A percentile compares a stretch with the other conserved stretches of the same genome.
These are phyloP conservation scores for Cyclotella atomus DNA, from an alignment of 108 stramenopile species.

Conservation along the genomic window DNA sequence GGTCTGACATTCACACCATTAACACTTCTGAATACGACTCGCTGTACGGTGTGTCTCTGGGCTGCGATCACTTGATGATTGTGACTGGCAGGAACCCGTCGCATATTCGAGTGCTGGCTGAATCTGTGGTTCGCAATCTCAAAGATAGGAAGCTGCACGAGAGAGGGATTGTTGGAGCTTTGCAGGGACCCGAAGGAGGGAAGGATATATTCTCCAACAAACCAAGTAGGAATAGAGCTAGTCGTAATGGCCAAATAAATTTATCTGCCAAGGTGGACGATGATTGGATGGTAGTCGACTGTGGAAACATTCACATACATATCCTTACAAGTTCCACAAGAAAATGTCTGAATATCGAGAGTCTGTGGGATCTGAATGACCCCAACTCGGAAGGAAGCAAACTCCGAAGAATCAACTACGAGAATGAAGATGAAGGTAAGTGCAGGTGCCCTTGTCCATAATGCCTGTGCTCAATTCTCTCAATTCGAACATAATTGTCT, in stretches of 20 bases:
- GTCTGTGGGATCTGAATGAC: conserved; percentile 62
- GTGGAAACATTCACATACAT: conserved; percentile 84
- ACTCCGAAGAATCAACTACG: conserved; percentile 49
- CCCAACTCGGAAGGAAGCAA: conserved; percentile 52
- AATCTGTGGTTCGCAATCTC: conserved; percentile 71
- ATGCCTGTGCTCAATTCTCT: not conserved
- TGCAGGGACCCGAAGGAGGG: conserved; percentile 58
- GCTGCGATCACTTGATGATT: conserved; percentile 45
- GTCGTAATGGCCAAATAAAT: conserved; percentile 27
- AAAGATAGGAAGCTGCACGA: conserved; percentile 69
- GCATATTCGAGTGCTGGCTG: conserved; percentile 62
- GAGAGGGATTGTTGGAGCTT: conserved; percentile 67
- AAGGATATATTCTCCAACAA: conserved; percentile 46
- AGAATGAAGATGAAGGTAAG: conserved; percentile 61
- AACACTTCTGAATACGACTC: conserved; percentile 44
- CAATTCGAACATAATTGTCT: not conserved
- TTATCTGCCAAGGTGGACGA: conserved; percentile 44
- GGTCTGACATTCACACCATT: conserved; percentile 53
- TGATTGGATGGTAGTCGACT: conserved; percentile 82
- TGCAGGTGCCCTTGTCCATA: not conserved
- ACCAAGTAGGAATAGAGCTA: conserved; percentile 33
- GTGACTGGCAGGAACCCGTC: conserved; percentile 52
- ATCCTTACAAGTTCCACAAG: conserved; percentile 62
- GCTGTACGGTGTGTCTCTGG: conserved; percentile 41
- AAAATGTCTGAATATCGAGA: conserved; percentile 65